These are phyloP conservation scores for Panicum virgatum DNA, from an alignment of 202 grass and related monocot genomes.

Conservation along the genomic window DNA sequence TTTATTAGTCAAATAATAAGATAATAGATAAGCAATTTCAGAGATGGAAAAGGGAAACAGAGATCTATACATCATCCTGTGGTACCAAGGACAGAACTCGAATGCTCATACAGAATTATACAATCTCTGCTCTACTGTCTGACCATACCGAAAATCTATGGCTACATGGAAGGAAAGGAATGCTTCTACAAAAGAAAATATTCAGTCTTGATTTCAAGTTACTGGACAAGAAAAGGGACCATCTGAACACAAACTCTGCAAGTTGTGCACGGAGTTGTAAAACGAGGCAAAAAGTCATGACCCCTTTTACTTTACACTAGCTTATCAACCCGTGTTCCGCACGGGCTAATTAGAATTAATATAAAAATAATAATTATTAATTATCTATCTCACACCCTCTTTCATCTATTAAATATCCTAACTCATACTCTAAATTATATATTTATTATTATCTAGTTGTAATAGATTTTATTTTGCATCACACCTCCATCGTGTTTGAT, in stretches of 20 bases:
- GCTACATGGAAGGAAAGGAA: not conserved
- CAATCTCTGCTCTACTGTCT: not conserved
- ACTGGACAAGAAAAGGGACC: not conserved
- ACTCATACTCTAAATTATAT: no score
- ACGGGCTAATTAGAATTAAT: no score
- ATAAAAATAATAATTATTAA: no score
- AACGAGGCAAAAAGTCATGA: not conserved
- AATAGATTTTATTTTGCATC: no score
- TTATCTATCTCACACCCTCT: no score
- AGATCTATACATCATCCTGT: not conserved
- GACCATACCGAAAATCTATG: not conserved
- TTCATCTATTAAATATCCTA: no score
- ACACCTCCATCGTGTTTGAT: no score
- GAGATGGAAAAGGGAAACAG: not conserved
- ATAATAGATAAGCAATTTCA: constrained; percentile 17
- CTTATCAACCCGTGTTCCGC: no score
- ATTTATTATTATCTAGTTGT: no score
- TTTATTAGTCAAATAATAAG: no score
- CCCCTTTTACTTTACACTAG: not conserved
- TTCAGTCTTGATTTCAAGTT: not conserved
- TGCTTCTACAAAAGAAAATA: not conserved
- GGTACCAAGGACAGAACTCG: not conserved
- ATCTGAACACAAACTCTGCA: not conserved
- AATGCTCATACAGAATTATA: not conserved
- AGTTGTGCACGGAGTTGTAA: not conserved